Evolutionary conservation across 1,139 yeast species (phyloP).

Genomic region (Nakaseomyces sp.): DNA sequence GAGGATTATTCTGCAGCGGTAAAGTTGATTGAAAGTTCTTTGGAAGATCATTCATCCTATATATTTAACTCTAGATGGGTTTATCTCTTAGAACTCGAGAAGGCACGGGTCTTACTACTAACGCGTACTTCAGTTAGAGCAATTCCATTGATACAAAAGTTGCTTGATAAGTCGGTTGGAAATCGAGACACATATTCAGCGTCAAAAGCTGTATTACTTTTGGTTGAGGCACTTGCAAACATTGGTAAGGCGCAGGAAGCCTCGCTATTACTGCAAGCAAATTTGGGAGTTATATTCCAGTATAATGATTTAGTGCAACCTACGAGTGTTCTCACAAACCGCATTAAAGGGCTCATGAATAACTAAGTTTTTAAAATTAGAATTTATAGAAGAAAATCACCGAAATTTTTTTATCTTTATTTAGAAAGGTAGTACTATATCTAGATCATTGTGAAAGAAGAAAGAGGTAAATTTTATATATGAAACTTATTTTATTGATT

Average conservation of each 20-base stretch:
- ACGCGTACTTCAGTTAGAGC: constrained; percentile 18
- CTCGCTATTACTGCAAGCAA: not conserved
- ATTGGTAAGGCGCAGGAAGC: constrained; percentile 13
- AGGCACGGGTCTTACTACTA: constrained; percentile 16
- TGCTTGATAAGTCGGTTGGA: constrained; percentile 15
- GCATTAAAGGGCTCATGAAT: not conserved
- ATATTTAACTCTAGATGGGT: constrained; percentile 19
- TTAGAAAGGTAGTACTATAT: not conserved
- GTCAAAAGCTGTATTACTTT: constrained; percentile 16
- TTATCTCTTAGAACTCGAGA: constrained; percentile 17
- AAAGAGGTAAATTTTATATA: not conserved
- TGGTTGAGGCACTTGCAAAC: constrained; percentile 12
- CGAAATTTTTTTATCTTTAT: too few relatives aligned
- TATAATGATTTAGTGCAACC: not conserved
- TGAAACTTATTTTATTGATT: not conserved
- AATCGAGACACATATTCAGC: constrained; percentile 16
- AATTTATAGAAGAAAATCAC: too few relatives aligned
- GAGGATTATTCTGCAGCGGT: constrained; percentile 19
- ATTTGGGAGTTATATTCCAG: constrained; percentile 9
- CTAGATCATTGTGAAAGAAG: too few relatives aligned
- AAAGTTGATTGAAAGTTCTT: constrained; percentile 9
- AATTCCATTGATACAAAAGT: constrained; percentile 13
- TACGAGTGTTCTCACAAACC: not conserved
- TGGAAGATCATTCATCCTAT: not conserved
- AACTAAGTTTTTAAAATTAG: too few relatives aligned